phyloP scores from a whole-genome alignment of 2,329 filamentous ascomycete species.

The Zelopaecilomyces penicillatus region DNA sequence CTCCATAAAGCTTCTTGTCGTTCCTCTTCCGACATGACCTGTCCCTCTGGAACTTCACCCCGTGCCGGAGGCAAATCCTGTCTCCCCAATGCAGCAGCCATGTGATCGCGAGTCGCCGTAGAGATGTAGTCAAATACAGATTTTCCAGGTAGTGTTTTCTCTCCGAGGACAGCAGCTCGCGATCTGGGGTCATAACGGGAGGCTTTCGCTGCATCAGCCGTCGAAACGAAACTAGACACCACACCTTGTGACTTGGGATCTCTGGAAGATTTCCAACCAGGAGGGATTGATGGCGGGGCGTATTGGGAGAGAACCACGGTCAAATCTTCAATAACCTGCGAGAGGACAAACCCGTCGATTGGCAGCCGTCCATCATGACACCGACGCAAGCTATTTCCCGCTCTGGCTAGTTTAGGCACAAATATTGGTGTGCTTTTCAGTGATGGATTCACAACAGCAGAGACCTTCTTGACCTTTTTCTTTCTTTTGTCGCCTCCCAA shows the following conservation, averaged over 20 bases:
- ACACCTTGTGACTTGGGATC: constrained; percentile 11
- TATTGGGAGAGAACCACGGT: constrained; percentile 33
- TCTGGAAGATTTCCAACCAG: constrained; percentile 64
- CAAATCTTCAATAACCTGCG: constrained; percentile 38
- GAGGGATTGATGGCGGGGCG: constrained; percentile 58
- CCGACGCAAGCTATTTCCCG: constrained; percentile 36
- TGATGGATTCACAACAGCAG: constrained; percentile 52
- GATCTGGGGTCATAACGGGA: constrained; percentile 68
- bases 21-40: constrained; percentile 54
- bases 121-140: constrained; percentile 93
- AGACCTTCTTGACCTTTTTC: constrained; percentile 50
- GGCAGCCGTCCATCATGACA: constrained; percentile 79
- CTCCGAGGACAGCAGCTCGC: constrained; percentile 73
- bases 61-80: constrained; percentile 67
- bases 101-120: constrained; percentile 63
- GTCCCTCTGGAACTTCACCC: constrained; percentile 63
- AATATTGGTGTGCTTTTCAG: constrained; percentile 64
- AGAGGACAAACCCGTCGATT: constrained; percentile 70
- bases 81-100: constrained; percentile 69
- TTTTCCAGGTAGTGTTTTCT: constrained; percentile 71
- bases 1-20: constrained; percentile 49
- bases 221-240: constrained; percentile 46
- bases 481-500: constrained; percentile 79
- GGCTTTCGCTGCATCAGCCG: constrained; percentile 67
- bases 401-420: constrained; percentile 47